phyloP scores from a whole-genome alignment of 768 basidiomycete genomes.

The Termitomyces sp. region DNA sequence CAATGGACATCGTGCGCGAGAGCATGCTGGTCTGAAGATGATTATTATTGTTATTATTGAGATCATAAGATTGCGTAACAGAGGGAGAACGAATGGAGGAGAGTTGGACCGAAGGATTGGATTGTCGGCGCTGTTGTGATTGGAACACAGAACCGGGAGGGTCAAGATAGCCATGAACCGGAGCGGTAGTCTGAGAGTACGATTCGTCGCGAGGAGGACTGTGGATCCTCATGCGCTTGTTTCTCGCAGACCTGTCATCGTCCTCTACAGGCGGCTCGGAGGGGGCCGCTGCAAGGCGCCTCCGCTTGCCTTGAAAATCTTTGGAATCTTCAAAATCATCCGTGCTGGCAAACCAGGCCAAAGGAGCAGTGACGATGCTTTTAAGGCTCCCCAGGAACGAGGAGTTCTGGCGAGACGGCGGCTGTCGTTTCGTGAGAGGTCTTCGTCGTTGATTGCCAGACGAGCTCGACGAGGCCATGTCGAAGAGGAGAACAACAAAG shows the following conservation, averaged over 20 bases:
- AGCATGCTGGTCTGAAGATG: conserved; percentile 29
- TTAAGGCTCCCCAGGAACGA: conserved; percentile 60
- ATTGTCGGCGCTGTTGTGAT: conserved; percentile 15
- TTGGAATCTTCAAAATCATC: conserved; percentile 44
- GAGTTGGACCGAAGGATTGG: conserved; percentile 16
- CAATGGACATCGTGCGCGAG: conserved; percentile 68
- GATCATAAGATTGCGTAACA: conserved; percentile 21
- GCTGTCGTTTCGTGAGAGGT: conserved; percentile 22
- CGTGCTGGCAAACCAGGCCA: conserved; percentile 48
- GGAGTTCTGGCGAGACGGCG: conserved; percentile 44
- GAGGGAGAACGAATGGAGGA: conserved; percentile 21
- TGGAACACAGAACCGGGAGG: conserved; percentile 44
- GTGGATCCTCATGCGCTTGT: conserved; percentile 48
- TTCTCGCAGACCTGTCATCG: conserved; percentile 26
- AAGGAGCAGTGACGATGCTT: conserved; percentile 59
- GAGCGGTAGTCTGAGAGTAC: conserved; percentile 16
- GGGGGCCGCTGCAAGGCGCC: conserved; percentile 31
- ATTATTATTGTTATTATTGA: conserved; percentile 19
- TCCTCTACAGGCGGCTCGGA: conserved; percentile 26
- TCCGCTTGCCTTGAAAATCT: conserved; percentile 49
- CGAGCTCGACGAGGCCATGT: conserved; percentile 29
- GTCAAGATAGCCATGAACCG: conserved; percentile 40
- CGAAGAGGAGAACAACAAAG: conserved; percentile 25
- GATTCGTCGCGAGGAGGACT: conserved; percentile 39
- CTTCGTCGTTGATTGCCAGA: conserved; percentile 21